Evolutionary conservation across 805 yeast genomes (phyloP).

Genomic region (Wickerhamomyces queroliae): DNA sequence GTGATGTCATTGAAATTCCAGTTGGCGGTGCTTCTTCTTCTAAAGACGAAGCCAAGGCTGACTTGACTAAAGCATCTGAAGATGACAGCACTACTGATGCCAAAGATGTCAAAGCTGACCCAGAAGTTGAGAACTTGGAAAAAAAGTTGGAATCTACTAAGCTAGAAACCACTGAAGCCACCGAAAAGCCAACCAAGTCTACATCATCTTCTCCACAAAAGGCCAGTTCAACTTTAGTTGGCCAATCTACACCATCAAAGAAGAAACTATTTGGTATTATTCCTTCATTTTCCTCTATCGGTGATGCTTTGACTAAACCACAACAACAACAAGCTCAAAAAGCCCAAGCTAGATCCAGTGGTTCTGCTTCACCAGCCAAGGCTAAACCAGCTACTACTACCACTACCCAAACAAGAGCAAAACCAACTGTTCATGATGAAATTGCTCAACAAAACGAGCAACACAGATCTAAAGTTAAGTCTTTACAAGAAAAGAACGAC

Average conservation of each 20-base stretch:
- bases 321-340: too few relatives aligned
- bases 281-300: conserved; percentile 3
- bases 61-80: conserved; percentile 1
- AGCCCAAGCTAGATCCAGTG: too few relatives aligned
- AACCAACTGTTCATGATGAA: conserved; percentile 15
- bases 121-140: background rate
- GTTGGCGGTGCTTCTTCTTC: background rate
- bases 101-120: background rate
- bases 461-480: conserved; percentile 11
- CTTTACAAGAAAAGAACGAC: conserved; percentile 13
- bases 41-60: background rate
- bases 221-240: too few relatives aligned
- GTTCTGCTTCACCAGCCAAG: background rate
- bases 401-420: too few relatives aligned
- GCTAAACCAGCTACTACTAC: conserved; percentile 3
- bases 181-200: background rate
- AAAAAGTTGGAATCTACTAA: background rate
- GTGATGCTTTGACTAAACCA: background rate
- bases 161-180: background rate
- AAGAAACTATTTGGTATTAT: conserved; percentile 11
- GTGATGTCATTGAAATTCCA: background rate
- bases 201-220: background rate
- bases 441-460: conserved; percentile 11
- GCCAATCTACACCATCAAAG: conserved; percentile 1
- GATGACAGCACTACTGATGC: background rate